Conservation (phyloP, 805 yeast species). For the Candida gorgasii region DNA sequence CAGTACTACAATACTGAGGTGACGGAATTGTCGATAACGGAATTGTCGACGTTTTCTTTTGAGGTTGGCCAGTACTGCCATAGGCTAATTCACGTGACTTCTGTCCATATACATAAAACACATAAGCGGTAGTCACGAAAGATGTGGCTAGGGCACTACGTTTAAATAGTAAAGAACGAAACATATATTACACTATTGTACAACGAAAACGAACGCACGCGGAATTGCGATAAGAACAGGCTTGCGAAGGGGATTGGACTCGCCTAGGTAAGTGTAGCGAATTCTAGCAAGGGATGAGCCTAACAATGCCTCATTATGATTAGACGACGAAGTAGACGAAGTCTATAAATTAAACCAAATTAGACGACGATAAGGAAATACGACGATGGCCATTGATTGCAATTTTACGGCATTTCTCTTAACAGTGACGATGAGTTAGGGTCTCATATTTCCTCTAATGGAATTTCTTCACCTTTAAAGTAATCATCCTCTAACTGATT, state of each 20-base stretch:
- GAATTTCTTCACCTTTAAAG: constrained; percentile 9
- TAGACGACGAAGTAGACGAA: too few species aligned
- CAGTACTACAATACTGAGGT: constrained; percentile 42
- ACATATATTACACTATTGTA: constrained; percentile 8
- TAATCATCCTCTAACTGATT: constrained; percentile 1
- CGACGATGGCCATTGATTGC: too few species aligned
- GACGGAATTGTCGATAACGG: constrained; percentile 32
- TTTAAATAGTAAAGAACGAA: background rate
- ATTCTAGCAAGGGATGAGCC: too few species aligned
- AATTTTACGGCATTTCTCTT: too few species aligned
- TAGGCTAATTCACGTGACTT: too few species aligned
- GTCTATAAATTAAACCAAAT: too few species aligned
- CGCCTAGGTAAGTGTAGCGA: too few species aligned
- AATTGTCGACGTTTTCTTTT: constrained; percentile 29
- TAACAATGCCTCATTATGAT: too few species aligned
- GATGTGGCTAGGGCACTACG: background rate
- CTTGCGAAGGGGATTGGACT: too few species aligned
- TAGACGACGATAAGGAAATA: too few species aligned
- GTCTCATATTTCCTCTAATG: constrained; percentile 10
- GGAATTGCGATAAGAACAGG: too few species aligned
- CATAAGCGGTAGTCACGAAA: background rate
- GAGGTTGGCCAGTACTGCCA: background rate
- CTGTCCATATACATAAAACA: constrained; percentile 7
- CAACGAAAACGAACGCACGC: constrained; percentile 1
- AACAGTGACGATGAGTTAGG: background rate